Evolutionary conservation across 768 basidiomycete species (phyloP).

Genomic region (Pleurotus platypus): DNA sequence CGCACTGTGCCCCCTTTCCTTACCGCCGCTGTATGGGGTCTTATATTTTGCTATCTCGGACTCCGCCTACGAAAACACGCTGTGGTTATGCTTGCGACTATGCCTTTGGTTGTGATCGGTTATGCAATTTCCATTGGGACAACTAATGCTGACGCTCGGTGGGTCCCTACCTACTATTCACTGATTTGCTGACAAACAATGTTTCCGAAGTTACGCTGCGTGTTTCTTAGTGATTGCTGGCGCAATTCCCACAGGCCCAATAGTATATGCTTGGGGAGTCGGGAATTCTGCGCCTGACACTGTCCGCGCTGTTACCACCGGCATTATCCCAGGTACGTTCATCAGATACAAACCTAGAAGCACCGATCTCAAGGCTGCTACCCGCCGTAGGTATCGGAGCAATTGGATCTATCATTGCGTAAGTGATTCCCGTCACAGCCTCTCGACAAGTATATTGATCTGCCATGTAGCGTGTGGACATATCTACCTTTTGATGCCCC

Average conservation of each 20-base stretch:
- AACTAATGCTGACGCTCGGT: constrained; percentile 31
- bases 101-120: constrained; percentile 34
- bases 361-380: not conserved
- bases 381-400: constrained; percentile 32
- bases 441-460: too few species aligned
- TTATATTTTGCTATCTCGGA: constrained; percentile 29
- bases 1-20: constrained; percentile 47
- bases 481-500: constrained; percentile 44
- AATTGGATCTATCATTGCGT: constrained; percentile 43
- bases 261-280: constrained; percentile 44
- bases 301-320: constrained; percentile 40
- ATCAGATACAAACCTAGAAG: too few species aligned
- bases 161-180: not conserved
- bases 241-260: constrained; percentile 33
- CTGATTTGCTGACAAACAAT: too few species aligned
- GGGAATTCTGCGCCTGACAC: constrained; percentile 50
- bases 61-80: constrained; percentile 33
- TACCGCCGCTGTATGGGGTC: constrained; percentile 35
- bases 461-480: constrained; percentile 37
- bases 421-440: constrained; percentile 7
- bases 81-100: constrained; percentile 30
- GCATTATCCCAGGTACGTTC: constrained; percentile 34
- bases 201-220: constrained; percentile 34
- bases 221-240: constrained; percentile 42
- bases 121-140: constrained; percentile 42